Base-by-base conservation (phyloP, 2,329 filamentous ascomycete species). In the Neocatenulostroma microsporum region DNA sequence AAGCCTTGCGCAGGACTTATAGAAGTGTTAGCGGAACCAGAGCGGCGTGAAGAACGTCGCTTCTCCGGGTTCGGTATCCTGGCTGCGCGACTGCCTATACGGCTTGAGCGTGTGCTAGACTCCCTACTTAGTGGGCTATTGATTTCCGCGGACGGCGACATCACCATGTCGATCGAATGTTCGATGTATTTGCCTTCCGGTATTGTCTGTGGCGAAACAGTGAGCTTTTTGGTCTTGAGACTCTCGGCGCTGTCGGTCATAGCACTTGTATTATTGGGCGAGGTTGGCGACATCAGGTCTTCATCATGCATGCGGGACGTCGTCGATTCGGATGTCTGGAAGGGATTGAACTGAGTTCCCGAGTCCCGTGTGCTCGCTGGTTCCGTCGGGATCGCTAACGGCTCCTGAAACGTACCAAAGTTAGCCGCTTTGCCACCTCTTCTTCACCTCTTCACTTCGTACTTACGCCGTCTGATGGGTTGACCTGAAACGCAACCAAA, bases 271-370 rank as follows among this genome's bases (percentile, higher is more conserved):
- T 48, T 44, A 9, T 41, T 44, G 5, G 49, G 45, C 14, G 44
- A 33, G n/a, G 48, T 43, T 18, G 52, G 45, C 18, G 44, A 43
- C 11, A 36, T 21, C 11, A 33, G 30, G 11, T 24, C 24, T 19
- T 53, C 48, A 49, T 43, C 42, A 35, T 18, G 20, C 21, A 31
- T 42, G 29, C 42, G 50, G 42, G 46, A 55, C 40, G 45, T 56
- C 41, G 40, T 56, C 46, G 47, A 58, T 54, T 32, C 49, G 49
- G 50, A 58, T 58, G 49, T 55, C 51, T 37, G 54, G 54, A 43
- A 57, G 30, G 45, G n/a, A n/a, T n/a, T n/a, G n/a, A n/a, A n/a
- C n/a, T n/a, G n/a, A n/a, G n/a, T n/a, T n/a, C n/a, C n/a, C n/a
- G n/a, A n/a, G 15, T 21, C 15, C 36, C 39, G 38, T 40, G 34